Base-by-base conservation (phyloP, 139 green algal species). In the Chlamydomonas eustigma region DNA sequence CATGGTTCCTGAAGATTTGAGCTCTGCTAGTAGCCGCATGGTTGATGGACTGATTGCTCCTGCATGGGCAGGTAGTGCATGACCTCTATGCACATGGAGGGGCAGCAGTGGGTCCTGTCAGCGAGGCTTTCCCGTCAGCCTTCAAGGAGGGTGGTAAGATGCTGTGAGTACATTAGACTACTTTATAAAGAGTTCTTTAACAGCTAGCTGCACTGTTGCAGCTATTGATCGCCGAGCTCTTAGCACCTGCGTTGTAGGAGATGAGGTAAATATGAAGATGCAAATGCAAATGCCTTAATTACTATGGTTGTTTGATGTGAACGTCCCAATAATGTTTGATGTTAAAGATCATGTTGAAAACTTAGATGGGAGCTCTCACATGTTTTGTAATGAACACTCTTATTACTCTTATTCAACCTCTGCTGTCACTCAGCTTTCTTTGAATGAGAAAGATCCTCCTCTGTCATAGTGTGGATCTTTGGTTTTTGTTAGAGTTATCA, bases 11-110 rank as follows among this genome's bases (percentile, higher is more conserved):
- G n/a, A n/a, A n/a, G n/a, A n/a, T n/a, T n/a, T n/a, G n/a, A n/a
- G n/a, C n/a, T n/a, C n/a, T n/a, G 25, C 71, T 38, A 32, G 37
- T 25, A 3, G 12, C 37, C 3, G n/a, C 12, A 28, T 4, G 2
- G 3, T 64, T 63, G 68, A 64, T 63, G 35, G 3, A 12, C 37
- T 75, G 37, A 24, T 58, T 33, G 50, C 50, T 28, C 22, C 50
- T 69, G 65, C 37, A 2, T 44, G 58, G 30, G 30, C 74, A 67
- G 86, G 73, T 82, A 1, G 90, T 94, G n/a, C 87, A 93, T 70
- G 32, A 82, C 51, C 72, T 94, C 35, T 94, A 94, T 71, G 67
- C 77, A 2, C 0, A 32, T 37, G 84, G 86, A 2, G 88, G 90
- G n/a, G 84, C 80, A 24, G 90, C 85, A 24, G 90, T 93, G 4